A percentile compares a stretch with the other conserved stretches of the same genome.
Conservation (phyloP, 208 protist genomes). For the Crithidia sp. region DNA sequence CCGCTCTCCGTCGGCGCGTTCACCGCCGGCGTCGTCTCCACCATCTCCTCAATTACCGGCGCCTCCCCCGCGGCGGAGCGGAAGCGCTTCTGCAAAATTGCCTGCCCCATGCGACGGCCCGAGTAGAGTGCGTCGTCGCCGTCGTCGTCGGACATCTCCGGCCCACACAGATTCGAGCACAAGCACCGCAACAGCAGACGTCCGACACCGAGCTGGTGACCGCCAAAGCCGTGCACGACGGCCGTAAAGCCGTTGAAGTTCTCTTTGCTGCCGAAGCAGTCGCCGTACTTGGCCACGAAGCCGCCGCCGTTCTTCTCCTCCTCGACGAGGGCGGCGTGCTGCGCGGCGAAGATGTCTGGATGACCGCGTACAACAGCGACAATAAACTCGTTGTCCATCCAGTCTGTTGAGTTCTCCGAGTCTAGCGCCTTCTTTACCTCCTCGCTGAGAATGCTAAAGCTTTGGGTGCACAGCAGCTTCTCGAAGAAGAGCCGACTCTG, state of each 20-base stretch:
- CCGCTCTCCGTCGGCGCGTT: background rate
- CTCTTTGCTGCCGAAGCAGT: conserved; percentile 76
- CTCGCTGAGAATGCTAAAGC: conserved; percentile 62
- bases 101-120: conserved; percentile 19
- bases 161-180: conserved; percentile 30
- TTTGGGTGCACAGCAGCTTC: conserved; percentile 67
- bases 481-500: conserved; percentile 51
- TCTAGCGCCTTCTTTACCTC: conserved; percentile 58
- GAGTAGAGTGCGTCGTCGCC: conserved; percentile 25
- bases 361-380: conserved; percentile 73
- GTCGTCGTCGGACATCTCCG: conserved; percentile 23
- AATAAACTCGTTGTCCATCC: conserved; percentile 89
- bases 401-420: conserved; percentile 47
- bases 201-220: conserved; percentile 48
- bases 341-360: conserved; percentile 44
- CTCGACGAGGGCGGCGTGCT: conserved; percentile 55
- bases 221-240: conserved; percentile 71
- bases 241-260: conserved; percentile 67
- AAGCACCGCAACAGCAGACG: conserved; percentile 31
- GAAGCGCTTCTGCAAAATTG: conserved; percentile 22
- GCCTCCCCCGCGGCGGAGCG: conserved; percentile 3
- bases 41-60: conserved; percentile 32
- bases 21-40: background rate
- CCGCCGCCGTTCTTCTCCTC: conserved; percentile 72
- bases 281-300: conserved; percentile 56